A percentile compares a stretch with the other conserved stretches of the same genome.
Conservation (phyloP, 139 green algal species). For the Nannochloris sp. region DNA sequence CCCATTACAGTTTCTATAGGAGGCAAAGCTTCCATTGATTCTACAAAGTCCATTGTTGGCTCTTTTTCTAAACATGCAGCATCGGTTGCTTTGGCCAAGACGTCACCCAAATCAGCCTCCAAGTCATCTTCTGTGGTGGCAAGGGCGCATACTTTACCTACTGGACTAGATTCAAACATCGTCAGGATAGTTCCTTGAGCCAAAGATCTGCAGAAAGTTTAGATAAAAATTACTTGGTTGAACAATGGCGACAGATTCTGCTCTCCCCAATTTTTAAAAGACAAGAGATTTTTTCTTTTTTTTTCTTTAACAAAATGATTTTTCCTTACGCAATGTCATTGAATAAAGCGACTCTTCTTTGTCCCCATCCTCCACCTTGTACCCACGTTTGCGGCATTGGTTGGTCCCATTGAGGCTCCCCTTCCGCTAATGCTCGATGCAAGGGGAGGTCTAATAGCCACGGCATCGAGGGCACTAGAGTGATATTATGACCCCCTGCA, state of each 20-base stretch:
- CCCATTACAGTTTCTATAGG: too few species aligned
- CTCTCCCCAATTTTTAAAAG: too few species aligned
- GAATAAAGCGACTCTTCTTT: constrained; percentile 15
- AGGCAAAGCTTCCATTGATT: too few species aligned
- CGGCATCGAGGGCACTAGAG: neutral
- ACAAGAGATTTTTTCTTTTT: too few species aligned
- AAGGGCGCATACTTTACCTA: neutral
- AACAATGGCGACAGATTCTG: too few species aligned
- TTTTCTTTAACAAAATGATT: too few species aligned
- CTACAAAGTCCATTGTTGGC: too few species aligned
- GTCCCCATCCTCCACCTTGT: constrained; percentile 25
- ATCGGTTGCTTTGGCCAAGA: too few species aligned
- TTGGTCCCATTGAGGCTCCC: constrained; percentile 12
- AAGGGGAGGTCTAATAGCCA: neutral
- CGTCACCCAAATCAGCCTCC: too few species aligned
- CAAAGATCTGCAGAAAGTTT: neutral
- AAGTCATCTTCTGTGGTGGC: too few species aligned
- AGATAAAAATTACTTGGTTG: neutral
- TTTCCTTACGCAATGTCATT: constrained; percentile 9
- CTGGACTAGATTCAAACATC: neutral
- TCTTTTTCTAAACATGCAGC: too few species aligned
- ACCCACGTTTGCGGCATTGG: constrained; percentile 4
- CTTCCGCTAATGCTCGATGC: neutral
- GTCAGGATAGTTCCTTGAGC: neutral
- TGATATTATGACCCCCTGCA: constrained; percentile 1